Evolutionary conservation across 2,329 filamentous ascomycete species (phyloP), one percentile per base, ranked within the genome.

Genomic region (Aspergillus sp.): DNA sequence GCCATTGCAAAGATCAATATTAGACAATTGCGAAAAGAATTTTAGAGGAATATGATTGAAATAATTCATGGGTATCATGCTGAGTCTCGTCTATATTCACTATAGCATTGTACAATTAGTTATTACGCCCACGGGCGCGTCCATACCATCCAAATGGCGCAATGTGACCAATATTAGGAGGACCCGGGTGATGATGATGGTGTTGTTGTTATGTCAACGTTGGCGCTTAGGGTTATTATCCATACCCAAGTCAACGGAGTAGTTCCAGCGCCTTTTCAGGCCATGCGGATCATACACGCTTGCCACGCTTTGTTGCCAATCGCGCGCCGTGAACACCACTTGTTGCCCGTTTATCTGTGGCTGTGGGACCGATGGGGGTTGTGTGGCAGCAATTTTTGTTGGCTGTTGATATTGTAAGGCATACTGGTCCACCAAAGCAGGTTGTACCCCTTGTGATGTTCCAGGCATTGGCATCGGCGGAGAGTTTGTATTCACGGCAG

Each of bases 241-340:
- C n/a, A 65, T 47, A 42, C 60, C 61, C 20, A 74, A 42, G 42
- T 76, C 73, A 24, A 70, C 62, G 2, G 73, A 71, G 59, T 74
- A 74, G 51, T 77, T 73, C 76, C 76, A 79, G 46, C 75, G 69
- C 50, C 77, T 70, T 63, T 79, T 79, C 49, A 78, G 55, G 12
- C 77, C 77, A 39, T 77, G 73, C 13, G 77, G 74, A 60, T 79
- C 77, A 62, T 74, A 79, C 8, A 79, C 77, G 61, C 77, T 79
- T 15, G 77, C 77, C 57, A 80, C 77, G 59, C 76, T 79, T 61
- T 77, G 75, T 57, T 80, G 77, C 77, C 77, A 80, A 51, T 80
- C 77, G 51, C 75, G 70, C 11, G 77, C 76, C 8, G 75, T 77
- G 34, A 80, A 76, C 19, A 77, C 62, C 15, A 75, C 67, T n/a